These are phyloP conservation scores for Albatrellus ellisii DNA, from an alignment of 768 basidiomycete species.

Conservation along the genomic window DNA sequence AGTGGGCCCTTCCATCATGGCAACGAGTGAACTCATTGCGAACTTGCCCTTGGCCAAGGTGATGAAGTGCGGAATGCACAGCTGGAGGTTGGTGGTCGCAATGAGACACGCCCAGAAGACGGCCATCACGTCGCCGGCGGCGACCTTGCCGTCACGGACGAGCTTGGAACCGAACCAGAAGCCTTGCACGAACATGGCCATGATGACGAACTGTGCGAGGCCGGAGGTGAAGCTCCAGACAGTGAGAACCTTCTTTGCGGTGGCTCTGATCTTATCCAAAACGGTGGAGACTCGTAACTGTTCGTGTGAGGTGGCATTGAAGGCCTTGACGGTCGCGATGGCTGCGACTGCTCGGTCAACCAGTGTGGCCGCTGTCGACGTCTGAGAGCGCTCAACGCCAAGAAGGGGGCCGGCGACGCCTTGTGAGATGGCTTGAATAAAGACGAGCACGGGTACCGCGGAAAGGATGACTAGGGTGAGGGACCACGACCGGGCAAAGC, in stretches of 20 bases:
- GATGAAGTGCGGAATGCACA: slow-evolving; percentile 75
- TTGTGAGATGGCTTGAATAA: slow-evolving; percentile 71
- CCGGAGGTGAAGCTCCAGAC: slow-evolving; percentile 70
- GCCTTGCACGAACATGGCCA: slow-evolving; percentile 91
- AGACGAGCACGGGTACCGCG: slow-evolving; percentile 68
- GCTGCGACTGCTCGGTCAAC: slow-evolving; percentile 65
- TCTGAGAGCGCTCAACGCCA: slow-evolving; percentile 47
- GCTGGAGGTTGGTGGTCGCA: slow-evolving; percentile 77
- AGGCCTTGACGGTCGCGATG: slow-evolving; percentile 86
- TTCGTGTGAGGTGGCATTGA: slow-evolving; percentile 62
- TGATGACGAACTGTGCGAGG: slow-evolving; percentile 66
- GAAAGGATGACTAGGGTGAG: slow-evolving; percentile 90
- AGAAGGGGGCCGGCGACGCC: slow-evolving; percentile 54
- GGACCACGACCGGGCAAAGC: slow-evolving; percentile 65
- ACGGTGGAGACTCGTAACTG: slow-evolving; percentile 33
- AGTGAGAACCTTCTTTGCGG: slow-evolving; percentile 40
- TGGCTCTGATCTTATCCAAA: slow-evolving; percentile 29
- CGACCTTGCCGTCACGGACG: slow-evolving; percentile 61
- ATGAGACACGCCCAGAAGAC: slow-evolving; percentile 97
- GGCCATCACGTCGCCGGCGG: slow-evolving; percentile 78
- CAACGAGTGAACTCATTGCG: slow-evolving; percentile 56
- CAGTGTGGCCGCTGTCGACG: slow-evolving; percentile 62
- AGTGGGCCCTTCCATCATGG: slow-evolving; percentile 31
- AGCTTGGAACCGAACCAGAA: slow-evolving; percentile 94
- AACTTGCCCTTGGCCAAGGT: slow-evolving; percentile 72